Conservation (phyloP, 805 yeast genomes). For the Priceomyces haplophilus region DNA sequence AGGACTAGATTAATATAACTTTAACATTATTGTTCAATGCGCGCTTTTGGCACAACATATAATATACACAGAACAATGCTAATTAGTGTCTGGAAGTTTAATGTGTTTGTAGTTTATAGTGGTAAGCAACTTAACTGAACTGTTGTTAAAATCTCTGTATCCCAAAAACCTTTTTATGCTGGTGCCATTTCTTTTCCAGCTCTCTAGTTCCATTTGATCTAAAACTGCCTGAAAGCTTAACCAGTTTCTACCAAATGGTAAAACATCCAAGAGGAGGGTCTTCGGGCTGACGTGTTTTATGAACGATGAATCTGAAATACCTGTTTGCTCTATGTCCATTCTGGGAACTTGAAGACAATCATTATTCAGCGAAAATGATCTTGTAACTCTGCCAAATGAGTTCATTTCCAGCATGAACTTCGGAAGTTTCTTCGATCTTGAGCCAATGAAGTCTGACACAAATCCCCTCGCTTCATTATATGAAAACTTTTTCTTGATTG, state of each 20-base stretch:
- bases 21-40: not conserved
- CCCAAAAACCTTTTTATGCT: slow-evolving; percentile 27
- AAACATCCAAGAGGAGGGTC: slow-evolving; percentile 29
- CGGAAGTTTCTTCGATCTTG: slow-evolving; percentile 35
- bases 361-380: slow-evolving; percentile 8
- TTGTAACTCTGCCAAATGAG: slow-evolving; percentile 17
- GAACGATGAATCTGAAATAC: slow-evolving; percentile 35
- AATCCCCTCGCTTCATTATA: slow-evolving; percentile 12
- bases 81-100: slow-evolving; percentile 1
- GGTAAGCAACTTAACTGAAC: slow-evolving; percentile 12
- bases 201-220: slow-evolving; percentile 18
- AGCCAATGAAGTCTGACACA: slow-evolving; percentile 24
- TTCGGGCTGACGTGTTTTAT: slow-evolving; percentile 20
- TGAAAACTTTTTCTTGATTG: slow-evolving; percentile 6
- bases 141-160: slow-evolving; percentile 35
- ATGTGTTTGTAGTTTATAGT: slow-evolving; percentile 5
- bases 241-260: slow-evolving; percentile 35
- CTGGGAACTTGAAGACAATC: not conserved
- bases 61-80: not conserved
- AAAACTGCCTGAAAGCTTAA: slow-evolving; percentile 27
- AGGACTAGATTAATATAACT: slow-evolving; percentile 49
- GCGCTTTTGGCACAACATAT: not conserved
- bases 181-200: slow-evolving; percentile 10
- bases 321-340: slow-evolving; percentile 21
- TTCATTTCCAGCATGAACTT: slow-evolving; percentile 24